Base-by-base conservation (phyloP, 164 flowering plant genomes). In the Platanus orientalis region DNA sequence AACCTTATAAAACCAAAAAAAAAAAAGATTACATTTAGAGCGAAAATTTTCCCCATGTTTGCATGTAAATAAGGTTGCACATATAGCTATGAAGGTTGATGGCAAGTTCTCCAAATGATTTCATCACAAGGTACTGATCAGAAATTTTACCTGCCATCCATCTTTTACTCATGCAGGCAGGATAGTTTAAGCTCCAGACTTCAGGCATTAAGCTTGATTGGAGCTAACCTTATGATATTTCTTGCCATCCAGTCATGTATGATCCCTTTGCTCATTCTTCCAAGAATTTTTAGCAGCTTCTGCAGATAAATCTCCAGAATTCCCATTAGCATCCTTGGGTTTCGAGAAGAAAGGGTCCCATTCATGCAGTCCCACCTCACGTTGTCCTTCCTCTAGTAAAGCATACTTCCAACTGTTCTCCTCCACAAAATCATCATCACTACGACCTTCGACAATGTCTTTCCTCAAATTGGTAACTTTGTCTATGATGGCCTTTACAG, bases 321-420 rank as follows among this genome's bases (percentile, higher is more conserved):
- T 81, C 13, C 58, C 78, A 28, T 71, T 68, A n/a, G 73, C 86
- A 59, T 82, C 80, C 70, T 90, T 89, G 32, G 90, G 91, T 61
- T 87, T 84, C 2, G 96, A 84, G 78, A 93, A 93, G 81, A 87
- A 85, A 19, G 96, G 96, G 69, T 93, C 98, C 98, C 97, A 93
- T 59, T 84, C 96, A 69, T 90, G 98, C 51, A 76, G 72, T 55
- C 94, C 96, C 23, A 81, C 86, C 48, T 78, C 77, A 9, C 79
- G 81, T 61, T 87, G 87, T 34, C 96, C 98, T 67, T 85, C 96
- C 29, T 89, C 98, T 54, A 86, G 55, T 55, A 94, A 76, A 14
- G 73, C 91, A 71, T 89, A 91, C 63, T 91, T 89, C 97, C 98
- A 94, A 62, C 93, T 87, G 65, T 81, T 80, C 76, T 89, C 97